Evolutionary conservation across 768 basidiomycete species (phyloP).

Genomic region (Tephrocybe sp.): DNA sequence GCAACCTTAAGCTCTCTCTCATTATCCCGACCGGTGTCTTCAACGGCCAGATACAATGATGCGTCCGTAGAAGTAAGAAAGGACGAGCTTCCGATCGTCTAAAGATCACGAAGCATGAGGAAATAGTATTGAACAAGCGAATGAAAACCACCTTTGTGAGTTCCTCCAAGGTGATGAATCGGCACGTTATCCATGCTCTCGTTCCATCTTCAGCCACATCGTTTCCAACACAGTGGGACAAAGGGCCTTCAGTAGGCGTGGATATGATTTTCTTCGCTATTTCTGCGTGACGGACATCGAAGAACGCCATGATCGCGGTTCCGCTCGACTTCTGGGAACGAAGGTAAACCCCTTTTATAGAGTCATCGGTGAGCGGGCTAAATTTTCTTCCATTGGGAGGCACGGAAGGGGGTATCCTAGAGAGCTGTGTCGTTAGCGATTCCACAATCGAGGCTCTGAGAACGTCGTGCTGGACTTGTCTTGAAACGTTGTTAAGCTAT

Average conservation of each 20-base stretch:
- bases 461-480: slow-evolving; percentile 22
- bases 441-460: slow-evolving; percentile 28
- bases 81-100: slow-evolving; percentile 57
- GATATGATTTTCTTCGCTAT: slow-evolving; percentile 45
- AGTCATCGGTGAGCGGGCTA: slow-evolving; percentile 16
- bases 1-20: slow-evolving; percentile 8
- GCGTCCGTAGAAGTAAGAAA: slow-evolving; percentile 55
- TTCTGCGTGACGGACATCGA: slow-evolving; percentile 56
- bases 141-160: slow-evolving; percentile 40
- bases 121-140: slow-evolving; percentile 7
- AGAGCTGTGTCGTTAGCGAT: slow-evolving; percentile 14
- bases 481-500: slow-evolving; percentile 39
- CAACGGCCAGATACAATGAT: slow-evolving; percentile 49
- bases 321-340: slow-evolving; percentile 51
- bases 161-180: slow-evolving; percentile 45
- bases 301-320: slow-evolving; percentile 58
- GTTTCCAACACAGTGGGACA: slow-evolving; percentile 31
- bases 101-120: slow-evolving; percentile 11
- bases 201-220: slow-evolving; percentile 22
- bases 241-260: slow-evolving; percentile 22
- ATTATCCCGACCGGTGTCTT: slow-evolving; percentile 20
- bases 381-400: neutral
- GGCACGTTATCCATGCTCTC: slow-evolving; percentile 35
- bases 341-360: slow-evolving; percentile 58
- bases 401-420: slow-evolving; percentile 6